phyloP scores from a whole-genome alignment of 169 alveolate genomes.

The Sarcocystis neurona region DNA sequence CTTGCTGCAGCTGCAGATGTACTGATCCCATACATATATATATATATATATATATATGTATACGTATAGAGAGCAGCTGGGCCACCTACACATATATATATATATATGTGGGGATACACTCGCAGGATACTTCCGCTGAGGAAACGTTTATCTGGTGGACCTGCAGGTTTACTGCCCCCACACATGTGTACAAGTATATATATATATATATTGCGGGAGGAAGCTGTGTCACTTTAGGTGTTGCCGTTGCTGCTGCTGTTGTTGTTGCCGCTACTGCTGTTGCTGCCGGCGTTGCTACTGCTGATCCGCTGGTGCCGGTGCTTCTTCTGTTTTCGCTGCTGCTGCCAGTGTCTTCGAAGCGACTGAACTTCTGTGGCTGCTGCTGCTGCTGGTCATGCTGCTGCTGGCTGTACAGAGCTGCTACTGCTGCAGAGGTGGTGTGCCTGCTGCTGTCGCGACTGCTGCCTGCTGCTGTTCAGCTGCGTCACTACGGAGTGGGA shows the following conservation, averaged over 20 bases:
- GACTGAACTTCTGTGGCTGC: too few relatives aligned
- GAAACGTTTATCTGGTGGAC: too few relatives aligned
- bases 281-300: neutral
- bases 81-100: too few relatives aligned
- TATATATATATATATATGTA: too few relatives aligned
- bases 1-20: too few relatives aligned
- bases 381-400: neutral
- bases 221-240: slow-evolving; percentile 1
- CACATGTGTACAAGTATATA: too few relatives aligned
- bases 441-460: neutral
- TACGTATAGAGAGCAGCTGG: too few relatives aligned
- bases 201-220: neutral
- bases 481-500: neutral
- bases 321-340: slow-evolving; percentile 9
- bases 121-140: too few relatives aligned
- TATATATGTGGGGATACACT: too few relatives aligned
- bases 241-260: slow-evolving; percentile 17
- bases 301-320: neutral
- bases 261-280: slow-evolving; percentile 9
- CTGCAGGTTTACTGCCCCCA: too few relatives aligned
- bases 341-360: neutral
- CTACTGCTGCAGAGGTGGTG: neutral
- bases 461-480: neutral
- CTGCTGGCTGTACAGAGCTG: neutral
- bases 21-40: too few relatives aligned